Evolutionary conservation across 139 green algal genomes (phyloP).

Genomic region (Tetradesmus lagerheimii): DNA sequence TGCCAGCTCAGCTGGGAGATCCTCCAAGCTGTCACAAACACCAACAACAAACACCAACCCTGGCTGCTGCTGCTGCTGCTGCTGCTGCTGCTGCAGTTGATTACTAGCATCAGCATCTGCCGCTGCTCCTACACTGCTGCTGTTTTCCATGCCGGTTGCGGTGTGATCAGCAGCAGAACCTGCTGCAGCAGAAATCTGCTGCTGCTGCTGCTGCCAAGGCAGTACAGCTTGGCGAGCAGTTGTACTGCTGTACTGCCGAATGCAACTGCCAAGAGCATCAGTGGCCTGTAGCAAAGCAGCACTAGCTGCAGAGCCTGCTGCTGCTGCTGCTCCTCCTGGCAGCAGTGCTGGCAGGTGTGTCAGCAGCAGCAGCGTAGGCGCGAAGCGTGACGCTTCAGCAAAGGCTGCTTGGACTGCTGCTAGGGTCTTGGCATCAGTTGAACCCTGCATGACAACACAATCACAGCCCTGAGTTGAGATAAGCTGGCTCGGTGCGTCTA

Average conservation of each 20-base stretch:
- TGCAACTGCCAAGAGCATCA: background rate
- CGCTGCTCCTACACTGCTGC: conserved; percentile 25
- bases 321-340: conserved; percentile 20
- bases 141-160: background rate
- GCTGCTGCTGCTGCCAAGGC: conserved; percentile 32
- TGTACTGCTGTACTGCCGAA: conserved; percentile 37
- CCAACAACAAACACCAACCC: conserved; percentile 79
- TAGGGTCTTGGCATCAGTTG: conserved; percentile 62
- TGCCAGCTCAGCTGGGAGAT: conserved; percentile 74
- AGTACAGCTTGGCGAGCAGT: conserved; percentile 39
- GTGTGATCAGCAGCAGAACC: background rate
- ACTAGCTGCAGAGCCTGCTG: conserved; percentile 21
- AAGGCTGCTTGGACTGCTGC: conserved; percentile 67
- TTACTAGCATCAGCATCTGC: background rate
- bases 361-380: conserved; percentile 58
- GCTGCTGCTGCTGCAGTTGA: conserved; percentile 19
- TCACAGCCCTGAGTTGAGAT: no score
- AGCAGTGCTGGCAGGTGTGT: conserved; percentile 35
- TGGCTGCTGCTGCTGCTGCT: conserved; percentile 35
- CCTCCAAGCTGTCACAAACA: conserved; percentile 51
- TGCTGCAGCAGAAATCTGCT: background rate
- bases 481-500: no score
- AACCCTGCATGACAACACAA: conserved; percentile 38
- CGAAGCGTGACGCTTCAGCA: conserved; percentile 61
- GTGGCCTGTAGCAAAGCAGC: conserved; percentile 27